Conservation (phyloP, 176 grass and related monocot genomes). For the Saccharum officinarum region DNA sequence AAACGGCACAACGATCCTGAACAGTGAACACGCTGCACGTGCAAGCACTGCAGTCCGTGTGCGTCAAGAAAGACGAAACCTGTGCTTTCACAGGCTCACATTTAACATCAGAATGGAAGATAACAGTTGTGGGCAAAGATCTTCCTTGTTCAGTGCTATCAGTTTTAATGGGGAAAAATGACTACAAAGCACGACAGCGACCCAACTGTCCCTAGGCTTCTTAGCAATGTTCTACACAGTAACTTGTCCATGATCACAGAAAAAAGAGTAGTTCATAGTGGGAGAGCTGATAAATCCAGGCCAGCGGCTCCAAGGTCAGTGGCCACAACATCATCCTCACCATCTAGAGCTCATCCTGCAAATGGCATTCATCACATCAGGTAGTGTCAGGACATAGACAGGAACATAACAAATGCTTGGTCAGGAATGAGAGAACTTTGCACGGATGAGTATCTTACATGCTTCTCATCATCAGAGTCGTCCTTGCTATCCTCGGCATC, state of each 20-base stretch:
- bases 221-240: constrained; percentile 32
- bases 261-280: constrained; percentile 33
- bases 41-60: background rate
- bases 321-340: constrained; percentile 30
- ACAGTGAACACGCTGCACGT: background rate
- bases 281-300: constrained; percentile 43
- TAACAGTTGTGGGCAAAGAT: background rate
- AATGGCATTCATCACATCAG: background rate
- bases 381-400: background rate
- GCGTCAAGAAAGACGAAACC: background rate
- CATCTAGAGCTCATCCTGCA: constrained; percentile 88
- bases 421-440: background rate
- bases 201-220: background rate
- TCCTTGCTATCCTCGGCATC: constrained; percentile 55
- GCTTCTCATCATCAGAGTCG: constrained; percentile 57
- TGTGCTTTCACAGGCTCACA: background rate
- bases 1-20: background rate
- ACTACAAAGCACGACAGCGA: constrained; percentile 33
- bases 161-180: constrained; percentile 31
- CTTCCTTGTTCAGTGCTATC: constrained; percentile 15
- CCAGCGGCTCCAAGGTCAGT: background rate
- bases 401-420: background rate
- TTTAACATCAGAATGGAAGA: background rate
- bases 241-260: constrained; percentile 13
- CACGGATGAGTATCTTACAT: constrained; percentile 1